Conservation (phyloP, 2,329 filamentous ascomycete genomes). For the Polychaeton citri region DNA sequence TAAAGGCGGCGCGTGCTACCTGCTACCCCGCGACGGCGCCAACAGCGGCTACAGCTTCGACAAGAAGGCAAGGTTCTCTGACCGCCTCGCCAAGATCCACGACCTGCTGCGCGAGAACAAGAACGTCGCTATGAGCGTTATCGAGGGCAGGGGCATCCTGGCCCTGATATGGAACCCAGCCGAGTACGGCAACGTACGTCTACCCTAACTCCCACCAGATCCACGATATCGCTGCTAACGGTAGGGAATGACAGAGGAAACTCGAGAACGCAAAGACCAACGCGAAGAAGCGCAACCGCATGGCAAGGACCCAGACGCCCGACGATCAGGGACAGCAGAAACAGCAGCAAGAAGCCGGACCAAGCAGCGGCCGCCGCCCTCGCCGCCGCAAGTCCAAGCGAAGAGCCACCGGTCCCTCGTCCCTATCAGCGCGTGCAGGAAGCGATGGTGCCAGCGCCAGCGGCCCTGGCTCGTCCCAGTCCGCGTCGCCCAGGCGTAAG, state of each 20-base stretch:
- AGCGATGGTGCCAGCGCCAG: no score
- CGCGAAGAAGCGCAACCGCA: neutral
- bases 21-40: conserved; percentile 10
- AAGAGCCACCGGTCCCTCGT: no score
- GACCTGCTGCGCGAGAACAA: conserved; percentile 5
- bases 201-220: neutral
- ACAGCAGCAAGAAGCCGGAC: neutral
- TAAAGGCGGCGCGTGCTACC: conserved; percentile 5
- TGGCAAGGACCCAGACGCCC: no score
- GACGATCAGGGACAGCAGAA: neutral
- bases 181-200: conserved; percentile 2
- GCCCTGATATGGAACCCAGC: conserved; percentile 10
- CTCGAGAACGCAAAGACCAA: neutral
- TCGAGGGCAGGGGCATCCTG: conserved; percentile 11
- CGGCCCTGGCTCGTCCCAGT: no score
- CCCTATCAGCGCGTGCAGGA: no score
- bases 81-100: neutral
- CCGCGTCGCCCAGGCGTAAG: no score
- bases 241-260: neutral
- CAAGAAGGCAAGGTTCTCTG: neutral
- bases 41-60: conserved; percentile 9
- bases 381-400: neutral
- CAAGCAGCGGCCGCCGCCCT: neutral
- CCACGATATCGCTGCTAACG: neutral
- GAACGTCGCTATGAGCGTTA: conserved; percentile 12